Evolutionary conservation across 176 grass and related monocot genomes (phyloP), one percentile per base, ranked within the genome.

Genomic region (Otatea glauca): DNA sequence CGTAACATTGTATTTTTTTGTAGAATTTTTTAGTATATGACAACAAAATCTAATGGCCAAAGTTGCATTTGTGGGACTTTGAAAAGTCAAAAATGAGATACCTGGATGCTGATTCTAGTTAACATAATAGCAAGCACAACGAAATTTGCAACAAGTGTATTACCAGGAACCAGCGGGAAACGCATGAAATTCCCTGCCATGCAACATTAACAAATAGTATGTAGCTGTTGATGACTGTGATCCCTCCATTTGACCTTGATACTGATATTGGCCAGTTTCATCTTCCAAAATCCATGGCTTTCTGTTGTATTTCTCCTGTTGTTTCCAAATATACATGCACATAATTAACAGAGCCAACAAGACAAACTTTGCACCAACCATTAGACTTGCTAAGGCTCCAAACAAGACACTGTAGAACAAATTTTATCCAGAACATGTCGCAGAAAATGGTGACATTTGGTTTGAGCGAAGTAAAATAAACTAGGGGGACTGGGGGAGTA

Each of bases 221-320:
- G 93, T 98, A 51, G 96, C 96, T 85, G 96, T 98, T 58, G 93
- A 66, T 81, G 96, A 95, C 35, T 98, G 89, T 78, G 96, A 95
- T 37, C 96, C 93, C 84, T 98, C 96, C 80, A 92, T 61, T 78
- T 90, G 91, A 85, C 96, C 96, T 84, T 98, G 96, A 86, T 74
- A 98, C 93, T 98, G 96, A 88, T 90, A 82, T 68, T 92, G 91
- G n/a, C 96, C 96, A 85, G 96, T 98, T 70, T 98, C 93, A 85
- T 98, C 96, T 90, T 98, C 96, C 71, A 98, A 89, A 76, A 94
- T 92, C 96, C 96, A 98, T 56, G 96, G 96, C 72, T 92, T 98
- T 59, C 82, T 95, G 65, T 92, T 95, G 82, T 90, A 88, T 59
- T 95, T 98, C 35, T 98, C 96, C 96, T 97, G 88, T 45, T 41